These are phyloP conservation scores for Teunomyces funiuensis DNA, from an alignment of 805 yeast species.

Conservation along the genomic window DNA sequence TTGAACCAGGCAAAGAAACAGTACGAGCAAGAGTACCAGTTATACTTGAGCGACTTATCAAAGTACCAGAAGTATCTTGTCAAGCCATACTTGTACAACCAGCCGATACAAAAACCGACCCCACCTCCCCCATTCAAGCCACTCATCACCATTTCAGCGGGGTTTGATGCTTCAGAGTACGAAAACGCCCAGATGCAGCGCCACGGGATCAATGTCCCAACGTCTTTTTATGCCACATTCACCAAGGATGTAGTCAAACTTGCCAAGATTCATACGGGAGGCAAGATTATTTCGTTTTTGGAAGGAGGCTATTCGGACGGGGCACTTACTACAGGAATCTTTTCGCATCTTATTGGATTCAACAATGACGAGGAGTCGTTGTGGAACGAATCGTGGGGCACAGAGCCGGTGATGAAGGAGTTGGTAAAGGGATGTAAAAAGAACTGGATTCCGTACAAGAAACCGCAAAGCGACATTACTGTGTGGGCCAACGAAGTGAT, in stretches of 20 bases:
- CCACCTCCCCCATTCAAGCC: slow-evolving; percentile 44
- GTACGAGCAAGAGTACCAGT: slow-evolving; percentile 36
- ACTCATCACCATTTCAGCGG: slow-evolving; percentile 75
- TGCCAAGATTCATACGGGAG: slow-evolving; percentile 60
- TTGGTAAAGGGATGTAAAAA: slow-evolving; percentile 67
- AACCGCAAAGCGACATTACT: slow-evolving; percentile 50
- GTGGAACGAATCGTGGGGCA: slow-evolving; percentile 69
- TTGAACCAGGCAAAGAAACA: slow-evolving; percentile 49
- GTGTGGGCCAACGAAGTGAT: slow-evolving; percentile 67
- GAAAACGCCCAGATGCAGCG: slow-evolving; percentile 85
- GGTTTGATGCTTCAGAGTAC: slow-evolving; percentile 84
- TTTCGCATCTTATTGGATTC: slow-evolving; percentile 74
- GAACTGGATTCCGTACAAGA: slow-evolving; percentile 60
- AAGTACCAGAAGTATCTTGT: slow-evolving; percentile 31
- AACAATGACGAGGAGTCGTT: slow-evolving; percentile 43
- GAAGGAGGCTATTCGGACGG: slow-evolving; percentile 90
- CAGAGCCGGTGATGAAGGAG: slow-evolving; percentile 60
- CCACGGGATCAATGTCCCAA: slow-evolving; percentile 79
- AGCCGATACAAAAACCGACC: slow-evolving; percentile 27
- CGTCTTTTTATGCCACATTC: slow-evolving; percentile 70
- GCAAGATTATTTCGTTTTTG: slow-evolving; percentile 64
- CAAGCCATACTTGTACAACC: slow-evolving; percentile 31
- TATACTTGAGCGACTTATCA: slow-evolving; percentile 24
- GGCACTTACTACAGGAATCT: slow-evolving; percentile 75
- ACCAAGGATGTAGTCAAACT: slow-evolving; percentile 70